Base-by-base conservation (phyloP, 495 filamentous ascomycete genomes). In the Penicillium soppii region DNA sequence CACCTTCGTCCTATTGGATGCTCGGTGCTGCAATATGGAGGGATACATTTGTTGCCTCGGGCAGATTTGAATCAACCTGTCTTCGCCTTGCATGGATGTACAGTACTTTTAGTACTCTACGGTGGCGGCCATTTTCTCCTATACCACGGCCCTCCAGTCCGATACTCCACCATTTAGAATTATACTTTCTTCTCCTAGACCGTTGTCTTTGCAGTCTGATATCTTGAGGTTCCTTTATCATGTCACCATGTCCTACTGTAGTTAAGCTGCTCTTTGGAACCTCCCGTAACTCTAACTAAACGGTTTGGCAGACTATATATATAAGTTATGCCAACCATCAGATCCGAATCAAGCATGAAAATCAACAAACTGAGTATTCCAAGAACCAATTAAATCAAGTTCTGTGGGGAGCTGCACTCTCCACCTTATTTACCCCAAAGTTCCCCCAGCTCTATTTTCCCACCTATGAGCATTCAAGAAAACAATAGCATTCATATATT, bases 391-490 rank as follows among this genome's bases (percentile, higher is more conserved):
- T n/a, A n/a, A n/a, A n/a, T n/a, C n/a, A n/a, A n/a, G n/a, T n/a
- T n/a, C n/a, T n/a, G n/a, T n/a, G n/a, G n/a, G n/a, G n/a, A n/a
- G n/a, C n/a, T n/a, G n/a, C n/a, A n/a, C n/a, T n/a, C n/a, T n/a
- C n/a, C n/a, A n/a, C n/a, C n/a, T n/a, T n/a, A n/a, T n/a, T n/a
- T 44, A 17, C 4, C 23, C 23, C 15, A 15, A 35, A 25, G 27
- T 46, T 54, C 25, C 26, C 22, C 27, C 37, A 42, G 33, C 22
- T 54, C 40, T 25, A 30, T 50, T 58, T 54, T 53, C 41, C 55
- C 51, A 46, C 56, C 55, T 58, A 58, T 58, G 35, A 50, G 55
- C 46, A 22, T 26, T 17, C 23, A 8, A n/a, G n/a, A n/a, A n/a
- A n/a, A n/a, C n/a, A n/a, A n/a, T n/a, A n/a, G n/a, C 20, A 27